phyloP scores from a whole-genome alignment of 2,329 filamentous ascomycete species.

The Fusarium sp. region DNA sequence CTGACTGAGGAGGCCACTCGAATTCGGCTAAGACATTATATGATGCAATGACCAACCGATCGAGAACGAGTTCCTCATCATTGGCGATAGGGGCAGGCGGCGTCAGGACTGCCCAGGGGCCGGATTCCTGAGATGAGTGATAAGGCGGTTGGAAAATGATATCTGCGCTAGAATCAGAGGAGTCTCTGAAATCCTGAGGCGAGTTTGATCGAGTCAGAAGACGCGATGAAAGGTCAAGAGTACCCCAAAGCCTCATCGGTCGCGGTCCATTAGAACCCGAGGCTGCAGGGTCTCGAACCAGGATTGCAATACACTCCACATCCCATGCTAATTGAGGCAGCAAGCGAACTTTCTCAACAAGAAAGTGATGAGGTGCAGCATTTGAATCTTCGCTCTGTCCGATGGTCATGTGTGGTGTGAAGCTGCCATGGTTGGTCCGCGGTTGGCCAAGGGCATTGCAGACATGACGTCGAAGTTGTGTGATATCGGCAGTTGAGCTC shows the following conservation, averaged over 20 bases:
- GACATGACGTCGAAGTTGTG: constrained; percentile 48
- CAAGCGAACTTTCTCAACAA: constrained; percentile 62
- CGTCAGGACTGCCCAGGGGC: constrained; percentile 12
- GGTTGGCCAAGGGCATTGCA: constrained; percentile 50
- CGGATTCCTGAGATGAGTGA: neutral
- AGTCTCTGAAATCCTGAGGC: constrained; percentile 10
- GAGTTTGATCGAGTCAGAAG: constrained; percentile 7
- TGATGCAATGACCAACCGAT: constrained; percentile 55
- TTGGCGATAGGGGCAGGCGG: neutral
- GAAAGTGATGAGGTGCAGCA: constrained; percentile 58
- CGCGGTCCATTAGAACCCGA: constrained; percentile 45
- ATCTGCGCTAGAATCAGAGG: neutral
- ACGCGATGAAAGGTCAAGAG: constrained; percentile 51
- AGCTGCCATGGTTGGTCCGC: constrained; percentile 34
- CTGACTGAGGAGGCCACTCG: constrained; percentile 54
- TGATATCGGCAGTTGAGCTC: constrained; percentile 36
- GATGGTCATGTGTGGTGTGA: constrained; percentile 66
- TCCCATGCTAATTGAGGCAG: constrained; percentile 62
- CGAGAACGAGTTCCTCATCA: neutral
- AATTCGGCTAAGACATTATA: constrained; percentile 67
- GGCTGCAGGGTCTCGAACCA: constrained; percentile 58
- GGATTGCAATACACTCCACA: constrained; percentile 59
- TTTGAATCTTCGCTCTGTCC: constrained; percentile 64
- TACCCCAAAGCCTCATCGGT: constrained; percentile 68
- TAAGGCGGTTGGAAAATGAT: constrained; percentile 19